Base-by-base conservation (phyloP, 768 basidiomycete genomes). In the Phanerochaete carnosa region DNA sequence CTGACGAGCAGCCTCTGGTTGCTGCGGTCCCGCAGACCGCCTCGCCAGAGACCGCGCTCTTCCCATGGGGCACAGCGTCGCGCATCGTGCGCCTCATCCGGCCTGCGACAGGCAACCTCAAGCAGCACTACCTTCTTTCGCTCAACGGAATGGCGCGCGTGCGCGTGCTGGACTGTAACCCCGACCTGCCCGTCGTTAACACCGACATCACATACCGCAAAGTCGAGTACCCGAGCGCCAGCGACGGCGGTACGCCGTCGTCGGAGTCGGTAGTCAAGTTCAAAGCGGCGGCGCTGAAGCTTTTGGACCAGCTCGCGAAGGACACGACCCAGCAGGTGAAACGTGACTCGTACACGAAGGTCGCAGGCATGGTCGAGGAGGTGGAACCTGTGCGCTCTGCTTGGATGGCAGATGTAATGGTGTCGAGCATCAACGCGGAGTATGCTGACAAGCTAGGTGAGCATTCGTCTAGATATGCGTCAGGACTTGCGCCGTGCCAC, bases 371-470 rank as follows among this genome's bases (percentile, higher is more conserved):
- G 83, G 76, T 92, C 11, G 89, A 92, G 61, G 89, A 93, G 37
- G 79, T 87, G 16, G 80, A 86, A 0, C 80, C 83, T 64, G 79
- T 82, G 9, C 76, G 84, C 29, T 83, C 86, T 0, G 81, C 85
- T 3, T 89, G 87, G 84, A 85, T 92, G 80, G 89, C 89, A 0
- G 91, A 93, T 66, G 84, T 91, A 13, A 79, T 93, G 33, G 79
- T 92, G 16, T 80, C 87, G 11, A 70, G 73, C n/a, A 73, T 88
- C 22, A 82, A 84, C 55, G 81, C 79, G 2, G 89, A 89, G 56
- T 89, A 88, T 63, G 74, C 74, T 2, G 91, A 93, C 70, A 89
- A 86, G 70, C 79, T 92, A 16, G 84, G 91, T 89, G 65, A 65
- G 83, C 53, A 19, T 62, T 16, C 29, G 30, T 13, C 30, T 2